Base-by-base conservation (phyloP, 2,329 filamentous ascomycete genomes). In the Phialemonium atrogriseum region DNA sequence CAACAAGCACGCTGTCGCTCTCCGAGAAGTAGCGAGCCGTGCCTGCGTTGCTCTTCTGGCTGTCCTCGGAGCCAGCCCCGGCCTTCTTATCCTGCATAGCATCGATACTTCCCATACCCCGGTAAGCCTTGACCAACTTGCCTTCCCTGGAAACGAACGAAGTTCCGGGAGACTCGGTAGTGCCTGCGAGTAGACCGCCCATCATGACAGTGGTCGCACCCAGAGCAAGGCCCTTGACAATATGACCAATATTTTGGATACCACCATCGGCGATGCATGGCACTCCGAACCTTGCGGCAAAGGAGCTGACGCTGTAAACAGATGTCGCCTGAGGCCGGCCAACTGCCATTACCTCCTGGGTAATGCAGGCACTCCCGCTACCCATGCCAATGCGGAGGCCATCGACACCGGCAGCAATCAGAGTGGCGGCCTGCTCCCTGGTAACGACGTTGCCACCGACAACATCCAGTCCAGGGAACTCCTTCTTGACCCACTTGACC, bases 11-110 rank as follows among this genome's bases (percentile, higher is more conserved):
- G 47, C 83, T 82, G 62, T 95, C 89, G 39, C 88, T 88, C 64
- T 98, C 91, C 25, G 88, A 95, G 68, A 98, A 98, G 70, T 98
- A 98, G 41, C 91, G 81, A 26, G 91, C 91, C 41, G 93, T 96
- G 52, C 91, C 91, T 34, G 91, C 91, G 56, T 96, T 98, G 60
- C 79, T 80, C 64, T 80, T 75, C 59, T 82, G 78, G 59, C 69
- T 76, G 54, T 87, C 76, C 59, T 77, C 83, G 50, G 68, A 65
- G 44, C 80, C 82, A 37, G 61, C 70, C 34, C 84, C 86, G 9
- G 88, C 87, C 72, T 94, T 94, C 77, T 91, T 94, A 66, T 96
- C 89, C 66, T 96, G 88, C 91, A 98, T 98, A 46, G 91, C 91
- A 51, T 95, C 91, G 55, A 98, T 98, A 62, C 81, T 88, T 46